Base-by-base conservation (phyloP, 345 rosid genomes). In the Reutealis trisperma region DNA sequence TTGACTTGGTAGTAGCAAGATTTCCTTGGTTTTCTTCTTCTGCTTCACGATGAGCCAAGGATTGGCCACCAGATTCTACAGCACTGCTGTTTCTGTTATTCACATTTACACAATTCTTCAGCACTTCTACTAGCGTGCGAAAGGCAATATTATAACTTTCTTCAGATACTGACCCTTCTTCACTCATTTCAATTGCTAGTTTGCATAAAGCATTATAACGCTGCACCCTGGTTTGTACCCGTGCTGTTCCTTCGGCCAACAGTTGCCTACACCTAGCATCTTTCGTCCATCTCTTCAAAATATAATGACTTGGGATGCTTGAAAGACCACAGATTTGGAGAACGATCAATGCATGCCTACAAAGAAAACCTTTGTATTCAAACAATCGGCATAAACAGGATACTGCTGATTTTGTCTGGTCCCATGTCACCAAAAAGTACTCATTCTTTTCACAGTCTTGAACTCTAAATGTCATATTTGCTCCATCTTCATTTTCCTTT, bases 121-220 rank as follows among this genome's bases (percentile, higher is more conserved):
- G 77, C 32, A 88, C 72, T 70, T 88, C 91, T 37, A 75, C 88
- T 51, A 86, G 74, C 15, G 86, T 83, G 34, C 88, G 85, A 63
- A 84, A 75, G 71, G 83, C 88, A 73, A 88, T 83, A 73, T 70
- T 76, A 52, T 84, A 81, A 59, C 77, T 73, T 67, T 80, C 83
- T 57, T 86, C 84, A 61, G 85, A 83, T 66, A 83, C 66, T 21
- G 89, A 86, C 44, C 89, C 91, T 76, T 86, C 87, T 76, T 86
- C 89, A 49, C 89, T 84, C 85, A 88, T 81, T 69, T 84, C 84
- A 72, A 88, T 79, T 47, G 91, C 89, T 45, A 62, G 73, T 75
- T 75, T 79, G 71, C 91, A 88, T 27, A 88, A 71, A 37, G 83
- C 85, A 81, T 86, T 88, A 79, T 88, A 88, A 19, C 86, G 86